Evolutionary conservation across 768 basidiomycete genomes (phyloP).

Genomic region (Boletus patriciae): DNA sequence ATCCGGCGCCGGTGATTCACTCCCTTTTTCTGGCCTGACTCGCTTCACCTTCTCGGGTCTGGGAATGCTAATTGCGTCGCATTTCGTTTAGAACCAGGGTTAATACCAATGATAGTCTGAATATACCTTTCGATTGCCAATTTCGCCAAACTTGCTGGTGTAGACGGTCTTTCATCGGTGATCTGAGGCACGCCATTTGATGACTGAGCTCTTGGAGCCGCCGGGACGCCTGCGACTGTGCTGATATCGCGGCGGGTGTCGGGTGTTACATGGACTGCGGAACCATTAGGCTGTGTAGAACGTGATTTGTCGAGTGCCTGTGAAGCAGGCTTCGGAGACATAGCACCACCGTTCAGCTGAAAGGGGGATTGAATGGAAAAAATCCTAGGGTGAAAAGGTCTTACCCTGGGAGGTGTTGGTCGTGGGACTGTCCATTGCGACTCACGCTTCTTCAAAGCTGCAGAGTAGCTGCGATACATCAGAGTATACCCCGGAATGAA

Average conservation of each 20-base stretch:
- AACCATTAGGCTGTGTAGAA: constrained; percentile 39
- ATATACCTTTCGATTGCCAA: constrained; percentile 69
- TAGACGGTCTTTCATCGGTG: constrained; percentile 33
- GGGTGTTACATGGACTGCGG: constrained; percentile 27
- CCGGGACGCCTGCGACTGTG: constrained; percentile 31
- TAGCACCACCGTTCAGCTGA: constrained; percentile 28
- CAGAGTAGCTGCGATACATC: constrained; percentile 54
- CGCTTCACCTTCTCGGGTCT: constrained; percentile 80
- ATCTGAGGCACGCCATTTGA: constrained; percentile 30
- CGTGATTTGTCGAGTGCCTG: constrained; percentile 37
- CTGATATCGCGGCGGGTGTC: constrained; percentile 41
- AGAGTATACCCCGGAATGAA: constrained; percentile 1
- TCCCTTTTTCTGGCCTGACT: constrained; percentile 39
- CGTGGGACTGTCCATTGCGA: constrained; percentile 47
- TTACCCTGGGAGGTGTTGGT: constrained; percentile 36
- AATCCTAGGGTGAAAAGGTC: not conserved
- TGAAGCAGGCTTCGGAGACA: constrained; percentile 34
- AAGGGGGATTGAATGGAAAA: not conserved
- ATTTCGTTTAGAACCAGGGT: constrained; percentile 6
- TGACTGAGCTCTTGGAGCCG: constrained; percentile 58
- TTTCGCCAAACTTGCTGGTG: constrained; percentile 45
- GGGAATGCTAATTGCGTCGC: constrained; percentile 51
- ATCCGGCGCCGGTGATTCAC: constrained; percentile 38
- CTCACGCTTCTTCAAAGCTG: constrained; percentile 74
- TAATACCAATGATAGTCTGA: constrained; percentile 1